phyloP scores from a whole-genome alignment of 2,329 filamentous ascomycete species.

The Fusarium foetens region DNA sequence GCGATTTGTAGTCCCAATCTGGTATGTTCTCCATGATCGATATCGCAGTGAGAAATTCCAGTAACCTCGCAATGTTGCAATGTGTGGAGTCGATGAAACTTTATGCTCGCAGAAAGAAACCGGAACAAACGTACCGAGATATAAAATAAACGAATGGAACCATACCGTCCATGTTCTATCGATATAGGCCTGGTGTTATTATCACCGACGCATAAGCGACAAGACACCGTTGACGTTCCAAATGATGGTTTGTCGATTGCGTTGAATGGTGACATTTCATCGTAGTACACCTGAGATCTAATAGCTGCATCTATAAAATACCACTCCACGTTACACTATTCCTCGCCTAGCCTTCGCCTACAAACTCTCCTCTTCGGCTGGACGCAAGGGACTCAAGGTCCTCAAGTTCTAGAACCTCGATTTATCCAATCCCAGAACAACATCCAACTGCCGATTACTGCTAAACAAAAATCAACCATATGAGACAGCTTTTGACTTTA shows the following conservation, averaged over 20 bases:
- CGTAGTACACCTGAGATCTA: not conserved
- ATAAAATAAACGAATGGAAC: not conserved
- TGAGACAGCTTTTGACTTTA: not conserved
- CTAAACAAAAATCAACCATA: not conserved
- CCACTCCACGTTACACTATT: not conserved
- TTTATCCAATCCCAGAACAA: not conserved
- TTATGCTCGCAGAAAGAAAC: not conserved
- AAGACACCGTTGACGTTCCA: not conserved
- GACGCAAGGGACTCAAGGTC: not conserved
- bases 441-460: not conserved
- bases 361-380: not conserved
- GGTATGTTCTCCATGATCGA: not conserved
- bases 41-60: accelerated
- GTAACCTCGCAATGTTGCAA: not conserved
- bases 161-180: not conserved
- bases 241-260: not conserved
- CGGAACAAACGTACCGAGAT: not conserved
- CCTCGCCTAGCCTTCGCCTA: not conserved
- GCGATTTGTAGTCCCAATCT: not conserved
- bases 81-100: not conserved
- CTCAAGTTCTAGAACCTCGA: not conserved
- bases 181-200: not conserved
- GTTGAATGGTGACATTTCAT: not conserved
- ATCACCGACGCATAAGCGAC: not conserved
- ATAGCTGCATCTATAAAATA: not conserved